A percentile compares a stretch with the other conserved stretches of the same genome.
Conservation (phyloP, 208 protist species). For the Leishmania martiniquensis region DNA sequence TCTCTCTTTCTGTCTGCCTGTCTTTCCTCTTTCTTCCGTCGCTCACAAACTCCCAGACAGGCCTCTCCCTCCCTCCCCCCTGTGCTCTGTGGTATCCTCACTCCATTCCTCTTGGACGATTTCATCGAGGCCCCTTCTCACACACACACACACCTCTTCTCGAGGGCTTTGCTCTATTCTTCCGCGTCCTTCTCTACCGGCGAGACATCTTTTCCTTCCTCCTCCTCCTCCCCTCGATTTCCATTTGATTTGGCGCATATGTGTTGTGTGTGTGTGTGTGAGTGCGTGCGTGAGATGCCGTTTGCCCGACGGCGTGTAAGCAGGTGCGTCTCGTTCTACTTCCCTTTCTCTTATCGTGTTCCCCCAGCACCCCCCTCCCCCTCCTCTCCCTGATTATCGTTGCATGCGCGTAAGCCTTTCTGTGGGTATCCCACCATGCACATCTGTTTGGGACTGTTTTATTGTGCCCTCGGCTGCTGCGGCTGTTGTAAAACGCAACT, state of each 20-base stretch:
- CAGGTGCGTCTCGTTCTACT: neutral
- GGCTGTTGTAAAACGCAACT: neutral
- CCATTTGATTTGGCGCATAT: neutral
- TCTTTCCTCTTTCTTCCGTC: neutral
- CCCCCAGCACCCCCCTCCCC: neutral
- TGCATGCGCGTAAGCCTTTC: neutral
- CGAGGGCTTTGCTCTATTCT: too few relatives aligned
- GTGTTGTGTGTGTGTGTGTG: neutral
- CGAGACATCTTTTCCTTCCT: neutral
- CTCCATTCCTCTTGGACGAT: too few relatives aligned
- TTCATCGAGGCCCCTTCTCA: too few relatives aligned
- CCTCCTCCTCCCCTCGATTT: neutral
- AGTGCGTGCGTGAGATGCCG: neutral
- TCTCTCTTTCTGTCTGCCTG: neutral
- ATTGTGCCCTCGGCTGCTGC: neutral
- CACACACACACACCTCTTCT: too few relatives aligned
- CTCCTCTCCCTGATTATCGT: neutral
- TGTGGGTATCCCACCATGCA: neutral
- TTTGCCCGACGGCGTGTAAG: neutral
- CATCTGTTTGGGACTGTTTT: neutral
- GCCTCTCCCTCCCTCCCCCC: neutral
- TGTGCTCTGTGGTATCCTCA: too few relatives aligned
- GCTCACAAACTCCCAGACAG: too few relatives aligned
- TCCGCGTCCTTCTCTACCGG: neutral
- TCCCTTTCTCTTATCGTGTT: neutral